Base-by-base conservation (phyloP, 2,329 filamentous ascomycete genomes). In the Ophiobolus disseminans region DNA sequence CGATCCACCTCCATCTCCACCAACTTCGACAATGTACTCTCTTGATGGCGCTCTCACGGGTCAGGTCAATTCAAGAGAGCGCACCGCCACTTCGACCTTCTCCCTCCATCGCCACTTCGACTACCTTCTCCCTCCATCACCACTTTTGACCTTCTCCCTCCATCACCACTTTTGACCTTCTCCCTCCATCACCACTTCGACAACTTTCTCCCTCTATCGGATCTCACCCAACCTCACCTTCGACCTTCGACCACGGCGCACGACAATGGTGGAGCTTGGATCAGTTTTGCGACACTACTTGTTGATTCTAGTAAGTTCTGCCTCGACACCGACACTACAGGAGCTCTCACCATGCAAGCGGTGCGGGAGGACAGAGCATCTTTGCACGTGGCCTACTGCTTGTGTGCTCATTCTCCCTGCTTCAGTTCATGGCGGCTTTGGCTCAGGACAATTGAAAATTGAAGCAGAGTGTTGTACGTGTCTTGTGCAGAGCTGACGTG, bases 371-470 rank as follows among this genome's bases (percentile, higher is more conserved):
- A 40, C 17, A 40, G 38, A 30, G 38, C 38, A 16, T 40, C 38
- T 40, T 28, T 20, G 38, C 25, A 40, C 38, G 38, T 30, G 25
- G 38, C 38, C 25, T 40, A 30, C 23, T 25, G 17, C n/a, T 38
- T 19, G 25, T 25, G 10, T 30, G 21, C 16, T 26, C 21, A 43
- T 35, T n/a, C 40, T 35, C 31, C 40, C 40, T 35, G 17, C 23
- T 30, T n/a, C 16, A 30, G 11, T 25, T 30, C 31, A 25, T 28
- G 40, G 40, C 40, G 40, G 40, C 40, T 43, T 43, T 31, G 31
- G 40, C 28, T 43, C 40, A 43, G 40, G 40, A 19, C 40, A 43
- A 43, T 43, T 43, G 31, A n/a, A n/a, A n/a, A 19, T 35, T 35
- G 40, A 16, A 22, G 23, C 8, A 23, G 20, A 43, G 40, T 43